These are phyloP conservation scores for Leishmania guyanensis DNA, from an alignment of 208 protist genomes.

Conservation along the genomic window DNA sequence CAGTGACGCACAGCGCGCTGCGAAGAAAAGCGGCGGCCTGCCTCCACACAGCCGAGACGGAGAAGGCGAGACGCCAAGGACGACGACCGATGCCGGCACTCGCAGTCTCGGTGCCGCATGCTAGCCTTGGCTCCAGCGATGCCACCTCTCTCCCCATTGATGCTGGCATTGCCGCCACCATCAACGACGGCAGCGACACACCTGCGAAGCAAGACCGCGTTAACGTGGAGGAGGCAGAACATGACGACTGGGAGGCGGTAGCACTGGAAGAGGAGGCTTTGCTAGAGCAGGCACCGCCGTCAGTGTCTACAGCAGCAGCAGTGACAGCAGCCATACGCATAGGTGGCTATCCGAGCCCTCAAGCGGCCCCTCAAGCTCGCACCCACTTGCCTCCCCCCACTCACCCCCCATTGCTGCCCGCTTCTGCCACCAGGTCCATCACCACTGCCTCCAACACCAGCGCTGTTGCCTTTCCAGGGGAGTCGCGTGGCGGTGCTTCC, in stretches of 20 bases:
- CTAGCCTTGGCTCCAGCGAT: neutral
- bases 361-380: neutral
- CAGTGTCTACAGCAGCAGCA: neutral
- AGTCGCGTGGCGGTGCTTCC: neutral
- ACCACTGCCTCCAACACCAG: neutral
- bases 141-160: neutral
- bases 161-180: neutral
- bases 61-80: neutral
- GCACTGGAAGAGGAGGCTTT: constrained; percentile 28
- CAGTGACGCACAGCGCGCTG: constrained; percentile 10
- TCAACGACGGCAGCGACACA: neutral
- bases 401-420: neutral
- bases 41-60: neutral
- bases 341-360: neutral
- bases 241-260: constrained; percentile 29
- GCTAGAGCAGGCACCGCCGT: neutral
- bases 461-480: neutral
- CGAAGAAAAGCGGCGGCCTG: constrained; percentile 13
- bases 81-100: neutral
- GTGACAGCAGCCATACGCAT: neutral
- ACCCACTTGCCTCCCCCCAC: too few species aligned
- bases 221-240: neutral
- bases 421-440: neutral
- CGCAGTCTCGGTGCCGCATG: neutral
- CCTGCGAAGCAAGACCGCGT: neutral